A percentile compares a stretch with the other conserved stretches of the same genome.
phyloP scores from a whole-genome alignment of 2,329 filamentous ascomycete genomes.

The Cadophora sp. region DNA sequence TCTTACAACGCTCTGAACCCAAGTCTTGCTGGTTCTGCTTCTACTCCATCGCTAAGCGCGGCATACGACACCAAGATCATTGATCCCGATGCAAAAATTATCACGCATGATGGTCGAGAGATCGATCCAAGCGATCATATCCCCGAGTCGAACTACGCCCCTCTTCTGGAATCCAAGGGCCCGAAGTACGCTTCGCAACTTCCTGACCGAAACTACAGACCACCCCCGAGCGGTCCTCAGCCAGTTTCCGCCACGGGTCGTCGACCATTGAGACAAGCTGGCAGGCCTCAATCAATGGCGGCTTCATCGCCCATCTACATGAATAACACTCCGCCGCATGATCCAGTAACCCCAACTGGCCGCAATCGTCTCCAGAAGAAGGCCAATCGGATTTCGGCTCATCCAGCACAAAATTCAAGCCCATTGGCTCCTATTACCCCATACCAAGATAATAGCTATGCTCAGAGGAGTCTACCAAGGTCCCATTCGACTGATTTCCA shows the following conservation, averaged over 20 bases:
- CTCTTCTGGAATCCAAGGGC: slow-evolving; percentile 55
- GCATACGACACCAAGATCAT: slow-evolving; percentile 45
- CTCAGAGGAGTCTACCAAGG: slow-evolving; percentile 37
- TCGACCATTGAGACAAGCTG: slow-evolving; percentile 57
- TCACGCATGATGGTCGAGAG: slow-evolving; percentile 76
- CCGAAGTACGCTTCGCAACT: slow-evolving; percentile 48
- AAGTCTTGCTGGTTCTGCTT: slow-evolving; percentile 46
- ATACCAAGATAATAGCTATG: slow-evolving; percentile 42
- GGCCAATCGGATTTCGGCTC: slow-evolving; percentile 42
- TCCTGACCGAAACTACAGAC: slow-evolving; percentile 48
- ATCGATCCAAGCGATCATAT: slow-evolving; percentile 83
- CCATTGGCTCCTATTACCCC: slow-evolving; percentile 41
- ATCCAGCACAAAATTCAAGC: slow-evolving; percentile 39
- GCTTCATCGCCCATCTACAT: slow-evolving; percentile 36
- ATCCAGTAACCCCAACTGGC: slow-evolving; percentile 49
- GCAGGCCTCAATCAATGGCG: slow-evolving; percentile 57
- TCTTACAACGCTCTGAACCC: slow-evolving; percentile 78
- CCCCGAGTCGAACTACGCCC: slow-evolving; percentile 58
- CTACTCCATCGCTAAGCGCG: slow-evolving; percentile 39
- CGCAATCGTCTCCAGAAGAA: slow-evolving; percentile 73
- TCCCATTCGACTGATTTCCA: slow-evolving; percentile 40
- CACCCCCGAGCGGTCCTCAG: slow-evolving; percentile 59
- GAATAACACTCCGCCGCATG: slow-evolving; percentile 44
- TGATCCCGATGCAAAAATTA: slow-evolving; percentile 71
- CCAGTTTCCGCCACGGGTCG: slow-evolving; percentile 58